phyloP scores from a whole-genome alignment of 257 asterid genomes.

The Pogostemon cablin region DNA sequence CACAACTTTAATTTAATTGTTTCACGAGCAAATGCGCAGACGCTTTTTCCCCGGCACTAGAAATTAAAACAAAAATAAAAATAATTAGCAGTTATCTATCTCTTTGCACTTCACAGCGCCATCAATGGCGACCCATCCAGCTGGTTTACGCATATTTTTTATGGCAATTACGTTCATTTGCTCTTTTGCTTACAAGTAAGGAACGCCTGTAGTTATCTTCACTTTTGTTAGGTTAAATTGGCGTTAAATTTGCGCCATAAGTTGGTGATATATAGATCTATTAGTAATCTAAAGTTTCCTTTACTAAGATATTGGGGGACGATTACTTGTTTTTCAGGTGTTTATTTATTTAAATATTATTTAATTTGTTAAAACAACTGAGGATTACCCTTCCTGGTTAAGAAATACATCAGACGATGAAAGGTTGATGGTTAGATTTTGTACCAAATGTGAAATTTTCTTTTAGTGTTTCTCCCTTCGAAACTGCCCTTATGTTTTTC shows the following conservation, averaged over 20 bases:
- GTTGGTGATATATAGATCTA: slow-evolving; percentile 13
- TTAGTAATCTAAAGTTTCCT: slow-evolving; percentile 8
- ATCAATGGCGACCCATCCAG: slow-evolving; percentile 51
- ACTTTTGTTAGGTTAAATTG: neutral
- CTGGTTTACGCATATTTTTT: slow-evolving; percentile 37
- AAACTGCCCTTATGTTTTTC: neutral
- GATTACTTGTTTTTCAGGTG: neutral
- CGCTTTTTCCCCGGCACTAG: neutral
- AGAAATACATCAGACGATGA: neutral
- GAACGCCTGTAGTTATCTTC: neutral
- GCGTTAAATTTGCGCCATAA: neutral
- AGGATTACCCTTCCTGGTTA: too few relatives aligned
- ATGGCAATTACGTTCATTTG: slow-evolving; percentile 34
- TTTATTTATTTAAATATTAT: neutral
- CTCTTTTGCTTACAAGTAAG: slow-evolving; percentile 54
- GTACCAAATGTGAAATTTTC: neutral
- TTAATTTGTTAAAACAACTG: neutral
- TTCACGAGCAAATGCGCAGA: neutral
- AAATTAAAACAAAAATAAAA: neutral
- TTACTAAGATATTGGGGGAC: neutral
- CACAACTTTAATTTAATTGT: neutral
- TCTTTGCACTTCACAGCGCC: slow-evolving; percentile 25
- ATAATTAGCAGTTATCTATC: slow-evolving; percentile 12
- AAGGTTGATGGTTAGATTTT: neutral
- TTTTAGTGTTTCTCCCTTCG: neutral